Evolutionary conservation across 441 rosid genomes (phyloP).

Genomic region (Aleurites moluccanus): DNA sequence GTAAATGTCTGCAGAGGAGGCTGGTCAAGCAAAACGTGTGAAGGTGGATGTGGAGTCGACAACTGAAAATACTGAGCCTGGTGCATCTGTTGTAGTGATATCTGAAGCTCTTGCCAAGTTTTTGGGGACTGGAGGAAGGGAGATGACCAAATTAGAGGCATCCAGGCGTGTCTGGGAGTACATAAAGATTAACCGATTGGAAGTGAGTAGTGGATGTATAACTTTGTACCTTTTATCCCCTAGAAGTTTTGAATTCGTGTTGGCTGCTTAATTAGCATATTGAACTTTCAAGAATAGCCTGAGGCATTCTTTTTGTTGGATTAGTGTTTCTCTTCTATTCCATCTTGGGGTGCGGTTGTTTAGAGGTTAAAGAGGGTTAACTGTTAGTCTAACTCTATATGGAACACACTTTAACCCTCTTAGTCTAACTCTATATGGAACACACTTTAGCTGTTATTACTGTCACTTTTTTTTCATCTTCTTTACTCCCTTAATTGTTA

Average conservation of each 20-base stretch:
- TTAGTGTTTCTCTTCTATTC: not conserved
- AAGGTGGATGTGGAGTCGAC: constrained; percentile 59
- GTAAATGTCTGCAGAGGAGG: constrained; percentile 52
- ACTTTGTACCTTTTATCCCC: constrained; percentile 13
- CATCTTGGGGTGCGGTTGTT: too few species aligned
- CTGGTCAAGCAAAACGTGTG: constrained; percentile 58
- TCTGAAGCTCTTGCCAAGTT: constrained; percentile 35
- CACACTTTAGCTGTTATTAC: too few species aligned
- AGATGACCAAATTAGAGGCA: constrained; percentile 31
- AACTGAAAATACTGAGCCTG: constrained; percentile 38
- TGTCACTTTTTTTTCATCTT: too few species aligned
- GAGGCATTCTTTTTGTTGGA: not conserved
- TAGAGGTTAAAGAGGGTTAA: too few species aligned
- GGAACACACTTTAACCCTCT: too few species aligned
- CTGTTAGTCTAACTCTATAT: too few species aligned
- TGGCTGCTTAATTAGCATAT: not conserved
- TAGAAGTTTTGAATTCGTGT: constrained; percentile 7
- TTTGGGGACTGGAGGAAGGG: constrained; percentile 28
- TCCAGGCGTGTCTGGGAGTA: constrained; percentile 33
- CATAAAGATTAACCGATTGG: constrained; percentile 32
- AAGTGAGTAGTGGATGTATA: constrained; percentile 23
- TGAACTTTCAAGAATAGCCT: not conserved
- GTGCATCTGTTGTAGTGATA: constrained; percentile 21
- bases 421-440: too few species aligned
- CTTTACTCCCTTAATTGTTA: too few species aligned